Conservation (phyloP, 805 yeast species). For the Candida piceae region DNA sequence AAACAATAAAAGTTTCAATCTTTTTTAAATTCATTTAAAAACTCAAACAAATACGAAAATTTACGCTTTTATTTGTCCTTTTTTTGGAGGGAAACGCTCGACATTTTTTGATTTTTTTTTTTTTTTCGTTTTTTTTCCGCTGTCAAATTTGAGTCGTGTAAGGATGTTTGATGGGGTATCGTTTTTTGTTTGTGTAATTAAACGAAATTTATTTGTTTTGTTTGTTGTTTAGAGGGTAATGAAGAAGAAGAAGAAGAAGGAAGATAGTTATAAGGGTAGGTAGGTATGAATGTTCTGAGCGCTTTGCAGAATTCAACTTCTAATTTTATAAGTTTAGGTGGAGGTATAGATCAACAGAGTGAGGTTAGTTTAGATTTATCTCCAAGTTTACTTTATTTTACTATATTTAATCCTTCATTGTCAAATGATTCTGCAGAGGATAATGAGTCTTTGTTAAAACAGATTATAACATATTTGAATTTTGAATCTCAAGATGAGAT, state of each 20-base stretch:
- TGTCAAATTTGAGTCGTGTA: not conserved
- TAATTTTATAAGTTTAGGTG: slow-evolving; percentile 7
- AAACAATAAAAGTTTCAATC: too few species aligned
- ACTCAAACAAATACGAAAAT: too few species aligned
- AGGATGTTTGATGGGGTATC: too few species aligned
- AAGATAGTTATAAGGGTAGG: too few species aligned
- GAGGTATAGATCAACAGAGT: not conserved
- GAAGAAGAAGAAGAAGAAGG: too few species aligned
- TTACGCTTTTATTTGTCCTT: too few species aligned
- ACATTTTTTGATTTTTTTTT: not conserved
- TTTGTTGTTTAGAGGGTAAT: too few species aligned
- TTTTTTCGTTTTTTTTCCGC: not conserved
- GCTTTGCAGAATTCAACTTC: slow-evolving; percentile 17
- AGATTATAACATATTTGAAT: slow-evolving; percentile 21
- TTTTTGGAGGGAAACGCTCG: too few species aligned
- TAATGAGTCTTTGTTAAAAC: slow-evolving; percentile 16
- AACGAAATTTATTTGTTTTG: too few species aligned
- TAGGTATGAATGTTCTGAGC: slow-evolving; percentile 16
- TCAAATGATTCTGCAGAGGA: slow-evolving; percentile 16
- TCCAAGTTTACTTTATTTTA: slow-evolving; percentile 18
- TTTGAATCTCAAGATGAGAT: slow-evolving; percentile 14
- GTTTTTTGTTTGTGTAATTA: too few species aligned
- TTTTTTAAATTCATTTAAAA: too few species aligned
- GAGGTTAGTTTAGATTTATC: too few species aligned
- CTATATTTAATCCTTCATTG: slow-evolving; percentile 18